Percentiles rank a stretch among this genome's conserved stretches.
Conservation (phyloP, 129 eudicot species). For the Chrysanthemum makinoi region DNA sequence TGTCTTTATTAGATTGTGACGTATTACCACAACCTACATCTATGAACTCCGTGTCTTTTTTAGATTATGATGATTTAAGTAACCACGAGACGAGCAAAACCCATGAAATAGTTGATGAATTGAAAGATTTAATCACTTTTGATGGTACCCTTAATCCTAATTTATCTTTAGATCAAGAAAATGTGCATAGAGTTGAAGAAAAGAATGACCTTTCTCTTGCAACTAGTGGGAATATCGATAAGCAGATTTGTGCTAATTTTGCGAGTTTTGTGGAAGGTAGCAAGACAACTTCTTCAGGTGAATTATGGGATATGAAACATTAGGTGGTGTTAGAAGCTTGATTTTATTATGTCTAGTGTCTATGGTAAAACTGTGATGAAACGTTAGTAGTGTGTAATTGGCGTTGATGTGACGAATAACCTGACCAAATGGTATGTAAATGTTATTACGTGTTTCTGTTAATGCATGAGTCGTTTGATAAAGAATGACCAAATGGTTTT, state of each 20-base stretch:
- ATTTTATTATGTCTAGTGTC: not conserved
- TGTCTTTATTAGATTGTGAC: constrained; percentile 63
- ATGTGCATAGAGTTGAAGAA: constrained; percentile 20
- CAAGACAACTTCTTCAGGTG: not conserved
- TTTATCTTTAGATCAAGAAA: constrained; percentile 24
- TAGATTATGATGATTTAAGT: no score
- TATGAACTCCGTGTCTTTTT: no score
- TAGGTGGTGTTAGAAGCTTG: constrained; percentile 3
- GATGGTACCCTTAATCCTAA: constrained; percentile 28
- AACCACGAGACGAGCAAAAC: no score
- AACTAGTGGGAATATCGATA: constrained; percentile 34
- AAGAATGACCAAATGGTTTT: no score
- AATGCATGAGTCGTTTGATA: not conserved
- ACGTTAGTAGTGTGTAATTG: not conserved
- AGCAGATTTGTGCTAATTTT: constrained; percentile 46
- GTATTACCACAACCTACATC: constrained; percentile 10
- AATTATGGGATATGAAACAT: not conserved
- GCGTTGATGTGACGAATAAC: not conserved
- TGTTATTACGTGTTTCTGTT: not conserved
- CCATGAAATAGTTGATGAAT: no score
- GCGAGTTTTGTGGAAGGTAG: constrained; percentile 43
- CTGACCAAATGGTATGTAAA: constrained; percentile 14
- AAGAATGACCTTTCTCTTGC: constrained; percentile 16
- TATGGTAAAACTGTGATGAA: not conserved
- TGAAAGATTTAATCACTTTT: constrained; percentile 32